Evolutionary conservation across 2,329 filamentous ascomycete species (phyloP), one percentile per base, ranked within the genome.

Genomic region (Teratosphaeria nubilosa): DNA sequence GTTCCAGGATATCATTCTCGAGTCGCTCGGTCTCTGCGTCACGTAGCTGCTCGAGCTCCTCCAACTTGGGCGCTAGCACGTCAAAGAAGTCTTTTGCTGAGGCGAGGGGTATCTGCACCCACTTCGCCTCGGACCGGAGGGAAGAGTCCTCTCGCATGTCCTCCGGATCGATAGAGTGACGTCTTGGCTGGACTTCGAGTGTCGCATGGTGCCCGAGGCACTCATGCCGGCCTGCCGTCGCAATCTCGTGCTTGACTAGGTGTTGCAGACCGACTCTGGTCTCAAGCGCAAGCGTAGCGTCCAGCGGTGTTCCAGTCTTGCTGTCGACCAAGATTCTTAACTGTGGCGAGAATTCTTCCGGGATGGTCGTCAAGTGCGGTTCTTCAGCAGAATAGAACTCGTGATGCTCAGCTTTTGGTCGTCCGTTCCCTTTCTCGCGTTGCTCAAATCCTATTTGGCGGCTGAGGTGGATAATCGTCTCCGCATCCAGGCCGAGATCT

Each of bases 31-130:
- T 81, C 69, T 95, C 87, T 51, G 80, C 74, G 41, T 78, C 76
- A 62, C 91, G 87, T 3, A 95, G 76, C 0, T 76, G 76, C 62
- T 89, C 87, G 2, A 95, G 76, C 51, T 82, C 81, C 24, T 80
- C 80, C 16, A 95, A 80, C 68, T 92, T 88, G 51, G 78, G 81
- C 66, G 88, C 84, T 7, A 95, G 80, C 48, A 87, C 82, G 30
- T 83, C 80, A 71, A 95, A 95, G 72, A 95, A 95, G 68, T 91
- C 83, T 22, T 81, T 80, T 67, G 94, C 90, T 25, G 89, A 89
- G 1, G 83, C 83, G 2, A 95, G 76, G 20, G 89, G 87, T 6
- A 95, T 82, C 69, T 91, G 86, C n/a, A 95, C 77, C 59, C 63
- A 77, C 69, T 27, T 63, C 20, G 65, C 64, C 41, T 64, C 67